phyloP scores from a whole-genome alignment of 2,329 filamentous ascomycete species.

The Venturia pyrina region DNA sequence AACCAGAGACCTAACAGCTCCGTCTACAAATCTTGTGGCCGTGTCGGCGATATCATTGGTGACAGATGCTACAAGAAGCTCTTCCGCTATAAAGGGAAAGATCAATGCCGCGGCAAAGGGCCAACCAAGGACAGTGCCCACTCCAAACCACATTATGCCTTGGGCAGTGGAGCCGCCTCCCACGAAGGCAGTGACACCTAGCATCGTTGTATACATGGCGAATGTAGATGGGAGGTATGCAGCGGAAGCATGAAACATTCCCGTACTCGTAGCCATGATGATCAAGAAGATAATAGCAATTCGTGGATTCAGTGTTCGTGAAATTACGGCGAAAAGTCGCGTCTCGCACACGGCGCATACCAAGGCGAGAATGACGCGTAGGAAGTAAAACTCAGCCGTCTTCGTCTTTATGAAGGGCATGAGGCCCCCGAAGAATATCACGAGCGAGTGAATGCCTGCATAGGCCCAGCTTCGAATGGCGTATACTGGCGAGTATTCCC shows the following conservation, averaged over 20 bases:
- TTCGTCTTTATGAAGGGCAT: constrained; percentile 36
- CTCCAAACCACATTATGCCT: constrained; percentile 84
- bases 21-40: constrained; percentile 54
- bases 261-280: constrained; percentile 67
- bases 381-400: constrained; percentile 68
- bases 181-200: constrained; percentile 83
- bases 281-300: constrained; percentile 80
- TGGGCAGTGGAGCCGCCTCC: constrained; percentile 68
- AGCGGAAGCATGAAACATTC: constrained; percentile 85
- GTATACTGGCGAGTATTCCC: constrained; percentile 95
- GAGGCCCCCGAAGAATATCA: constrained; percentile 47
- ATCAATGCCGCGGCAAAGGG: constrained; percentile 82
- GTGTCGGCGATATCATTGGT: constrained; percentile 51
- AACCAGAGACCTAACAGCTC: constrained; percentile 53
- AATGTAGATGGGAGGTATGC: constrained; percentile 90
- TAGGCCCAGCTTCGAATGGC: constrained; percentile 96
- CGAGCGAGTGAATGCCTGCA: constrained; percentile 63
- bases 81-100: constrained; percentile 71
- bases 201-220: constrained; percentile 86
- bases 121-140: constrained; percentile 83
- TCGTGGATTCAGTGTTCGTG: constrained; percentile 65
- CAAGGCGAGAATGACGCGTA: constrained; percentile 66
- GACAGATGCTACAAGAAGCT: constrained; percentile 46
- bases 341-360: constrained; percentile 75
- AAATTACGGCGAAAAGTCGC: constrained; percentile 67